A percentile compares a stretch with the other conserved stretches of the same genome.
Conservation (phyloP, 108 stramenopile genomes). For the Mediolabrus comicus region DNA sequence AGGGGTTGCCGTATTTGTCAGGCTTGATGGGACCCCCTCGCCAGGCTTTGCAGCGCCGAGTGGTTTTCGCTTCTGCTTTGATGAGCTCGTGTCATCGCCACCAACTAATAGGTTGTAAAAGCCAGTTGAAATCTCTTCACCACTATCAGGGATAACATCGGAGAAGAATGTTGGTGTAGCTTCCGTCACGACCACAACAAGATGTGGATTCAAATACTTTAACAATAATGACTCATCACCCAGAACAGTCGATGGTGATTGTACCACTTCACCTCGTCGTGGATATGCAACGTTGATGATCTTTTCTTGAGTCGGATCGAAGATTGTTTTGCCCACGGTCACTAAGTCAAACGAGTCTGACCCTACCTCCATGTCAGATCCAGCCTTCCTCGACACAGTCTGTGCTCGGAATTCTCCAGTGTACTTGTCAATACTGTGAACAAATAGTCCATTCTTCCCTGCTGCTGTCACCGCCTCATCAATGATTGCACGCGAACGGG, state of each 20-base stretch:
- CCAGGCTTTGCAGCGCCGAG: conserved; percentile 55
- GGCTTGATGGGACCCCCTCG: conserved; percentile 32
- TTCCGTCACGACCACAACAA: conserved; percentile 79
- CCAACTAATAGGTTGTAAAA: conserved; percentile 37
- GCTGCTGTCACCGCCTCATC: conserved; percentile 36
- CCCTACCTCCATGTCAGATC: conserved; percentile 3
- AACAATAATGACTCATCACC: conserved; percentile 93
- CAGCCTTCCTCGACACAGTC: conserved; percentile 20
- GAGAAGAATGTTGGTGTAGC: conserved; percentile 37
- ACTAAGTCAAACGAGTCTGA: conserved; percentile 35
- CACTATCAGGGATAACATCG: conserved; percentile 9
- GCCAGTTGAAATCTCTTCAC: conserved; percentile 28
- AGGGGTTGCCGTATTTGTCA: conserved; percentile 15
- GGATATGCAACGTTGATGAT: conserved; percentile 81
- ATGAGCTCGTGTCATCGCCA: conserved; percentile 6
- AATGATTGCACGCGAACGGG: conserved; percentile 27
- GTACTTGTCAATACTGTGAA: conserved; percentile 57
- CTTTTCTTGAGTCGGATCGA: conserved; percentile 61
- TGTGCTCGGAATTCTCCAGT: conserved; percentile 43
- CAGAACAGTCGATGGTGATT: conserved; percentile 74
- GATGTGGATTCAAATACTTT: conserved; percentile 95
- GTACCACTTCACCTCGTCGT: conserved; percentile 70
- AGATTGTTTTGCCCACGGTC: conserved; percentile 62
- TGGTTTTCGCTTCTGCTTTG: conserved; percentile 50
- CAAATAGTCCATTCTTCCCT: conserved; percentile 63